These are phyloP conservation scores for Diaporthe ampelina DNA, from an alignment of 2,329 filamentous ascomycete species.

Conservation along the genomic window DNA sequence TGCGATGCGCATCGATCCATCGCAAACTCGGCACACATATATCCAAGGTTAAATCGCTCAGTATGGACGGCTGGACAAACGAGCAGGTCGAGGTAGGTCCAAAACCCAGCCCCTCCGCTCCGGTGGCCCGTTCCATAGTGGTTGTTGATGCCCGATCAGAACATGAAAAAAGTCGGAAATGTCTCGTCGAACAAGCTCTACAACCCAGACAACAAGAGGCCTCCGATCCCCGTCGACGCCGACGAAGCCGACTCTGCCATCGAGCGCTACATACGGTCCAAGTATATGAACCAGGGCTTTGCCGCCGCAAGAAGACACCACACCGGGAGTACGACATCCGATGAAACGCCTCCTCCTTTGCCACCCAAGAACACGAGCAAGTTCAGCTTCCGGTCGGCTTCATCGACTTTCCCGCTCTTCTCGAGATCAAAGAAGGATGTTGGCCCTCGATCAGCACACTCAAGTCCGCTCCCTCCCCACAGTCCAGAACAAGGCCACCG, in stretches of 20 bases:
- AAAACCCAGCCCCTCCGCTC: neutral
- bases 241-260: constrained; percentile 95
- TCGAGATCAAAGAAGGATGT: constrained; percentile 71
- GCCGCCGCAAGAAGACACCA: constrained; percentile 54
- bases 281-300: constrained; percentile 79
- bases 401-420: constrained; percentile 77
- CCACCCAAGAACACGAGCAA: constrained; percentile 76
- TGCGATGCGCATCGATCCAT: constrained; percentile 96
- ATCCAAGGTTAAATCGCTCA: constrained; percentile 98
- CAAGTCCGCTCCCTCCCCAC: constrained; percentile 40
- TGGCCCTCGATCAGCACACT: constrained; percentile 45
- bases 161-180: constrained; percentile 95
- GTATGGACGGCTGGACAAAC: constrained; percentile 97
- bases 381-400: constrained; percentile 70
- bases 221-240: constrained; percentile 87
- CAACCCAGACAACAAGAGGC: constrained; percentile 86
- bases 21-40: constrained; percentile 98
- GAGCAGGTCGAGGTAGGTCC: constrained; percentile 92
- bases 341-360: constrained; percentile 72
- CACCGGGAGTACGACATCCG: constrained; percentile 63
- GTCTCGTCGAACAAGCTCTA: constrained; percentile 86
- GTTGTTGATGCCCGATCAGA: constrained; percentile 64
- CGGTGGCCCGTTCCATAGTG: neutral
- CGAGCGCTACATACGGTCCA: constrained; percentile 95
- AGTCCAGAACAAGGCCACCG: constrained; percentile 50